Evolutionary conservation across 768 basidiomycete genomes (phyloP).

Genomic region (Podaxis pistillaris): DNA sequence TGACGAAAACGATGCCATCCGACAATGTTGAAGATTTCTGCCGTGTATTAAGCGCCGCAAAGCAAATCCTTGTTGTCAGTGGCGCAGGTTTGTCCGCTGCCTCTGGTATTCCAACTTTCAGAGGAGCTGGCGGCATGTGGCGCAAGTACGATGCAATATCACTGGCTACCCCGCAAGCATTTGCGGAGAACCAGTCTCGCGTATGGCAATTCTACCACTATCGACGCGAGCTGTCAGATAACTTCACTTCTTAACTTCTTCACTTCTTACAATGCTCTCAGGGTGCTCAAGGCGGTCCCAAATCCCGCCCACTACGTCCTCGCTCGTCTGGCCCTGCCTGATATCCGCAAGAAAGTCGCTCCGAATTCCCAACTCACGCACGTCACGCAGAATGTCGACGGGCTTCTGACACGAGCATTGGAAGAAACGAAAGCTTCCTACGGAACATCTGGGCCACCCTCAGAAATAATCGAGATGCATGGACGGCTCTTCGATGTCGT

Average conservation of each 20-base stretch:
- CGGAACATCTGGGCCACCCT: conserved; percentile 21
- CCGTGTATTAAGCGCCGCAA: not conserved
- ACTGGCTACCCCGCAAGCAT: conserved; percentile 55
- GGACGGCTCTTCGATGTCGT: conserved; percentile 52
- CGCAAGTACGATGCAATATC: conserved; percentile 45
- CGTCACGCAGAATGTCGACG: conserved; percentile 66
- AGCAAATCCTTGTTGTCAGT: not conserved
- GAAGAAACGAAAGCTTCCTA: conserved; percentile 21
- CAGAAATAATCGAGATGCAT: conserved; percentile 57
- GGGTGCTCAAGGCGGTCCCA: conserved; percentile 44
- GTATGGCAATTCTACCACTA: conserved; percentile 71
- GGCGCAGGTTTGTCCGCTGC: not conserved
- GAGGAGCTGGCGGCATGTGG: conserved; percentile 53
- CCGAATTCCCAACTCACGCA: conserved; percentile 46
- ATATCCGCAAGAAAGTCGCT: conserved; percentile 34
- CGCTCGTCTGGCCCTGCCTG: conserved; percentile 42
- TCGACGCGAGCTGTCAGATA: conserved; percentile 44
- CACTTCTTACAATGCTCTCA: conserved; percentile 24
- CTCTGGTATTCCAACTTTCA: conserved; percentile 45
- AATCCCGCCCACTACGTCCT: conserved; percentile 58
- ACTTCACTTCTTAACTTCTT: conserved; percentile 1
- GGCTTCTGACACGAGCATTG: conserved; percentile 42
- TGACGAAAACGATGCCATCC: too few relatives aligned
- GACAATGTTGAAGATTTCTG: not conserved
- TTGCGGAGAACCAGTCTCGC: conserved; percentile 42